Base-by-base conservation (phyloP, 345 rosid species). In the Chamaenerion angustifolium region DNA sequence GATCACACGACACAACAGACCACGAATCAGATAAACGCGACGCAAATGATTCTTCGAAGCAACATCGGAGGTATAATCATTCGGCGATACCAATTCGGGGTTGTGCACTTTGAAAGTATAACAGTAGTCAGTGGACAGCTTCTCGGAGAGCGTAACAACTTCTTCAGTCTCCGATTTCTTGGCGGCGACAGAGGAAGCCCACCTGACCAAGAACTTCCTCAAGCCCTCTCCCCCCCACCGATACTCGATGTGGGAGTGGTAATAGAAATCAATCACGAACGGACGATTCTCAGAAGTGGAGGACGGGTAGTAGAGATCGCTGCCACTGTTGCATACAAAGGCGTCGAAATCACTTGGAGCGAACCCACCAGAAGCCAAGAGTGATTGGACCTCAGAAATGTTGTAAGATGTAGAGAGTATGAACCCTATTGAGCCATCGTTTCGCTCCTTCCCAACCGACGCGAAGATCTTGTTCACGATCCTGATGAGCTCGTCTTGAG, bases 151-250 rank as follows among this genome's bases (percentile, higher is more conserved):
- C 54, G 77, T 61, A 43, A 85, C 79, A 48, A 88, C 68, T 57
- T 81, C 81, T 41, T 56, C 72, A 40, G 49, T 69, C 42, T 65
- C 82, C 16, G 62, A 66, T 64, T 67, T 79, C 68, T 74, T 79
- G 51, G 76, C 79, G 50, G 52, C 64, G 51, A 82, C 50, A 2
- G 80, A 71, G 66, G 81, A 46, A 21, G 80, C 87, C 99, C 99
- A 93, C 44, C 94, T 90, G 56, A 93, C 75, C 70, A 93, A 56
- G 64, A 97, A 81, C 72, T 85, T 93, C 72, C 97, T 82, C 55
- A 93, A 52, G 31, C 95, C 97, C 76, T 90, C 99, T 61, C 95
- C 99, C 56, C 99, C 99, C 99, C 99, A 93, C 12, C 94, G 84
- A 52, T 93, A 85, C 49, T 93, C 96, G 16, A 82, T 71, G 60